Base-by-base conservation (phyloP, 768 basidiomycete genomes). In the Leccinum arenicola region DNA sequence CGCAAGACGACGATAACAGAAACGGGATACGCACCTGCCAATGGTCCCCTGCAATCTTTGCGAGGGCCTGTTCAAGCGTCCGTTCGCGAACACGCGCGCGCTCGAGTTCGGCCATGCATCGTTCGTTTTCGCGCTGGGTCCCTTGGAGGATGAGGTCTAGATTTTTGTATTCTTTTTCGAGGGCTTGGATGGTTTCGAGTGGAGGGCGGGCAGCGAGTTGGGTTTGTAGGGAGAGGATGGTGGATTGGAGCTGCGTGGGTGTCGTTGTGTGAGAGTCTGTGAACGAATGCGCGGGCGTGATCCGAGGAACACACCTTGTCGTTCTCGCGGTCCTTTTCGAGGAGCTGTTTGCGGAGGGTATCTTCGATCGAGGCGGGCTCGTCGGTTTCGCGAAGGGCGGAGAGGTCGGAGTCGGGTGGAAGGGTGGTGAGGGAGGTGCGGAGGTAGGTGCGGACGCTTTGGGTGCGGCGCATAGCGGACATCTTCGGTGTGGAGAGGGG, bases 81-180 rank as follows among this genome's bases (percentile, higher is more conserved):
- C 90, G 89, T 73, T 91, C 89, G 52, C 91, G 78, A n/a, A 78
- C 78, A 58, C 83, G 89, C 3, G 77, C 80, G 62, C 87, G 79
- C 57, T 93, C 91, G 3, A 91, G 77, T 59, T 92, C 89, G 0
- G 83, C 78, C 91, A 93, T 93, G 61, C 86, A 88, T 52, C 87
- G 79, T 64, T 93, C 91, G 66, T 94, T 94, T 75, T 94, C 92
- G 52, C 90, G 77, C 62, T 92, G 90, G 0, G 91, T 93, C 0
- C 91, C 91, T 59, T 89, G 83, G 0, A 92, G 73, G 3, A 93
- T 76, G 17, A 93, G 76, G 40, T 92, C 91, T 1, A 92, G 75
- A 58, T 89, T 87, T 64, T 84, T 84, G 65, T 86, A 85, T 63
- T 93, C 91, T 66, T 84, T 86, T 70, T 88, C 79, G 33, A 92